These are phyloP conservation scores for Auriscalpium orientale DNA, from an alignment of 768 basidiomycete species.

Conservation along the genomic window DNA sequence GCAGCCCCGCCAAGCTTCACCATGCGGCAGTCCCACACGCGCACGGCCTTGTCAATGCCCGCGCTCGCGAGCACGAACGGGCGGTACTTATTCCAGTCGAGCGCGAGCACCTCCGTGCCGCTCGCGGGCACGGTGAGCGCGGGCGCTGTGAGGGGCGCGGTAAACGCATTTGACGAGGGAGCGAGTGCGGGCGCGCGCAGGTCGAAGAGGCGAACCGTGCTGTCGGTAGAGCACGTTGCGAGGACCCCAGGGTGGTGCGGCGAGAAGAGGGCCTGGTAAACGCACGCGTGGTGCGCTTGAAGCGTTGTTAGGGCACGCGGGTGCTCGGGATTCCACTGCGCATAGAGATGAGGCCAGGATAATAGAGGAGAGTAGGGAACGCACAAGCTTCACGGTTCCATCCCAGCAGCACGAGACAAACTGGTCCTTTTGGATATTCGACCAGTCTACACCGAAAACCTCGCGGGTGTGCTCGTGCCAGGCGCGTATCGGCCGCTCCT, in stretches of 20 bases:
- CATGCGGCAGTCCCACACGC: constrained; percentile 88
- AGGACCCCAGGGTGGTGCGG: constrained; percentile 82
- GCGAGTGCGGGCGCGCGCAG: constrained; percentile 57
- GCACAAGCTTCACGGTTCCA: constrained; percentile 77
- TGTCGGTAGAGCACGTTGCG: constrained; percentile 82
- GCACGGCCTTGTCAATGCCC: constrained; percentile 69
- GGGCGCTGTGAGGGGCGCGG: constrained; percentile 59
- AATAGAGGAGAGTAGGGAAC: constrained; percentile 21
- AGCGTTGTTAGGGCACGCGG: constrained; percentile 75
- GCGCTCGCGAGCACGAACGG: constrained; percentile 70
- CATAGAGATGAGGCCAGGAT: neutral
- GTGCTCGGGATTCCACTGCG: constrained; percentile 81
- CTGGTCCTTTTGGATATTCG: constrained; percentile 81
- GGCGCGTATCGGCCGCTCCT: constrained; percentile 84
- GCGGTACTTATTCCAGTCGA: constrained; percentile 93
- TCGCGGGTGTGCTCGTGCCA: constrained; percentile 96
- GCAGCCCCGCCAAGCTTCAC: constrained; percentile 36
- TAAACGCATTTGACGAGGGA: constrained; percentile 46
- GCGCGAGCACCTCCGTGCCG: constrained; percentile 65
- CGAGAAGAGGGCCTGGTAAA: constrained; percentile 88
- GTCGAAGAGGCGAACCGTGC: constrained; percentile 79
- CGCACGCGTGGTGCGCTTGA: constrained; percentile 76
- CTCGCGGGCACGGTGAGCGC: constrained; percentile 75
- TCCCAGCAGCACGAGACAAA: constrained; percentile 93
- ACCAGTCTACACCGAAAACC: constrained; percentile 94